Base-by-base conservation (phyloP, 768 basidiomycete genomes). In the Amanita fuliginea region DNA sequence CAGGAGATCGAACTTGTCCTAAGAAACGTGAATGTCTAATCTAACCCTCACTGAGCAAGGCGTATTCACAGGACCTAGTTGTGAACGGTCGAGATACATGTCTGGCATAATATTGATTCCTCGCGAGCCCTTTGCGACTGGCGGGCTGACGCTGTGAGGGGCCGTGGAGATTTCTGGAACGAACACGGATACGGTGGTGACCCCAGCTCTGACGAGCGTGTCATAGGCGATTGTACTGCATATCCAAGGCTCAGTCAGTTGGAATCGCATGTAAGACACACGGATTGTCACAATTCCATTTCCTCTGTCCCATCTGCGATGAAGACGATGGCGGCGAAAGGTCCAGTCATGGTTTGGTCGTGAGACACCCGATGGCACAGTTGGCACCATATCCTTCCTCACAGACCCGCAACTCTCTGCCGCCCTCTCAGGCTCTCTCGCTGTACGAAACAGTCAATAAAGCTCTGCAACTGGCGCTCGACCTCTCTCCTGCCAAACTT, bases 301-400 rank as follows among this genome's bases (percentile, higher is more conserved):
- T 91, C 88, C 60, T 91, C 88, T 1, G 88, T 89, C 10, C 88
- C 88, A 59, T 89, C 75, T 14, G 87, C 83, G 22, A 91, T 75
- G 19, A 91, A 68, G 42, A 91, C 72, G 18, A 88, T 67, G 5
- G 83, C 88, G 33, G 79, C 77, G 8, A 24, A 5, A 24, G n/a
- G n/a, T n/a, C n/a, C n/a, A n/a, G 16, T 42, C 32, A 46, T 28
- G 42, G 24, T 28, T 6, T 18, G 14, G 21, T 21, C 33, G 32
- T n/a, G n/a, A 18, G n/a, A 6, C 4, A 32, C 18, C 14, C 28
- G 18, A 49, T 49, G 40, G 58, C 18, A 78, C 83, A 1, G 55
- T 62, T 9, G 19, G 49, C 49, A 43, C 40, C 49, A 9, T 84
- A 80, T 59, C 83, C 83, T 6, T 76, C 80, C 3, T 62, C 64